Percentiles rank a stretch among this genome's conserved stretches.
Conservation (phyloP, 208 protist species). For the Herpetomonas muscarum region DNA sequence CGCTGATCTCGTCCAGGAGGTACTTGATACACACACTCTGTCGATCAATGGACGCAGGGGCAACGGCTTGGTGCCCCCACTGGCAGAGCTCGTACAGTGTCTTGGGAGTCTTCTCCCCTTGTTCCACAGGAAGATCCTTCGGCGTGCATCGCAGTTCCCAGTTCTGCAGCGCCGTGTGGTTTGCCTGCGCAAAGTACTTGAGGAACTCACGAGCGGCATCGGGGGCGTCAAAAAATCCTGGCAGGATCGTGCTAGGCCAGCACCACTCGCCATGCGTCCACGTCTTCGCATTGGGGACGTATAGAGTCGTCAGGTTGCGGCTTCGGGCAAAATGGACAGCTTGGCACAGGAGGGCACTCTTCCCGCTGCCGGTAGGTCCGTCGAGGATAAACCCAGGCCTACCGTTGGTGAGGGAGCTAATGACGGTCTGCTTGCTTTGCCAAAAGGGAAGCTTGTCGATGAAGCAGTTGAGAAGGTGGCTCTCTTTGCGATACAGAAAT, state of each 20-base stretch:
- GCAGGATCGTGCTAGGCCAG: constrained; percentile 87
- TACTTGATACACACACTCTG: constrained; percentile 90
- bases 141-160: constrained; percentile 77
- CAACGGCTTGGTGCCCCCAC: constrained; percentile 72
- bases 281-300: constrained; percentile 78
- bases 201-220: constrained; percentile 81
- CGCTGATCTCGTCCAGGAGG: constrained; percentile 85
- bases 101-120: constrained; percentile 64
- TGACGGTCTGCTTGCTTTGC: constrained; percentile 57
- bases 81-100: constrained; percentile 81
- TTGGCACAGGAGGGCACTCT: constrained; percentile 88
- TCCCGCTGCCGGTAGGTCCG: constrained; percentile 79
- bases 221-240: constrained; percentile 90
- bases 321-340: constrained; percentile 81
- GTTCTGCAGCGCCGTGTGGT: constrained; percentile 42
- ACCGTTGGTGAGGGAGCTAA: constrained; percentile 57
- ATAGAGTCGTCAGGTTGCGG: constrained; percentile 73
- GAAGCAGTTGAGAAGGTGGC: constrained; percentile 87
- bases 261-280: constrained; percentile 92
- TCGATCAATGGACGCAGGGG: constrained; percentile 84
- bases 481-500: constrained; percentile 88
- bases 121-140: constrained; percentile 73
- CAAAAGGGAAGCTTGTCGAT: constrained; percentile 85
- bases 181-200: constrained; percentile 70
- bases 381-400: constrained; percentile 83